phyloP scores from a whole-genome alignment of 2,329 filamentous ascomycete genomes.

The Ophiostoma australiae region DNA sequence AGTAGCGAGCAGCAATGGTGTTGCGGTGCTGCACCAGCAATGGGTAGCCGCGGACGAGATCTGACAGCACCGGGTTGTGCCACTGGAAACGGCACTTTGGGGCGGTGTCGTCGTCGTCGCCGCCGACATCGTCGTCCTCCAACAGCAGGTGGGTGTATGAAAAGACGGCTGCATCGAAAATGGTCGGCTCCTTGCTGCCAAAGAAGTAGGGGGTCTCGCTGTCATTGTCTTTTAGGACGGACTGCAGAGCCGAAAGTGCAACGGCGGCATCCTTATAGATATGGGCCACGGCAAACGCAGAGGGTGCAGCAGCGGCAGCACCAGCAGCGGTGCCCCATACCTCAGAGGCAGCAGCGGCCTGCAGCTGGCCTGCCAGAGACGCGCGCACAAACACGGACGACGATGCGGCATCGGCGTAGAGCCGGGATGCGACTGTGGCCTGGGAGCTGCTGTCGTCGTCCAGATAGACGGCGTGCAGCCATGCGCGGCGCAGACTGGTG shows the following conservation, averaged over 20 bases:
- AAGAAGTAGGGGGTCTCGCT: conserved; percentile 39
- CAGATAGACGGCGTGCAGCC: conserved; percentile 83
- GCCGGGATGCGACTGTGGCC: conserved; percentile 58
- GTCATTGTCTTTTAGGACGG: conserved; percentile 35
- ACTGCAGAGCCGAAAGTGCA: conserved; percentile 46
- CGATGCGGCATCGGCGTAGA: conserved; percentile 66
- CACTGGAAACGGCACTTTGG: conserved; percentile 47
- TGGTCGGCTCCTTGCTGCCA: conserved; percentile 59
- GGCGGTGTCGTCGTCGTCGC: neutral
- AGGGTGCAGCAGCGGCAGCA: conserved; percentile 32
- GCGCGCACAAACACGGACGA: conserved; percentile 58
- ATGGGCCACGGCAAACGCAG: conserved; percentile 19
- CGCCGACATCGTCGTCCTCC: conserved; percentile 47
- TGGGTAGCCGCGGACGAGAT: conserved; percentile 51
- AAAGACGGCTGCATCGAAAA: conserved; percentile 87
- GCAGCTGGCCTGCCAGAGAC: conserved; percentile 61
- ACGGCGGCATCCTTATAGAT: conserved; percentile 43
- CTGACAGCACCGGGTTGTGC: conserved; percentile 56
- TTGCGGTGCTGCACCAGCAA: conserved; percentile 63
- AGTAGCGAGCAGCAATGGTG: conserved; percentile 33
- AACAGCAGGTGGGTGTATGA: conserved; percentile 81
- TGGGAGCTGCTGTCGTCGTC: conserved; percentile 41
- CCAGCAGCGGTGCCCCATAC: conserved; percentile 31
- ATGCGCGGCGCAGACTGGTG: conserved; percentile 73
- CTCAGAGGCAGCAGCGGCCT: conserved; percentile 67